These are phyloP conservation scores for Sclerotinia sclerotiorum DNA, from an alignment of 2,329 filamentous ascomycete genomes.

Conservation along the genomic window DNA sequence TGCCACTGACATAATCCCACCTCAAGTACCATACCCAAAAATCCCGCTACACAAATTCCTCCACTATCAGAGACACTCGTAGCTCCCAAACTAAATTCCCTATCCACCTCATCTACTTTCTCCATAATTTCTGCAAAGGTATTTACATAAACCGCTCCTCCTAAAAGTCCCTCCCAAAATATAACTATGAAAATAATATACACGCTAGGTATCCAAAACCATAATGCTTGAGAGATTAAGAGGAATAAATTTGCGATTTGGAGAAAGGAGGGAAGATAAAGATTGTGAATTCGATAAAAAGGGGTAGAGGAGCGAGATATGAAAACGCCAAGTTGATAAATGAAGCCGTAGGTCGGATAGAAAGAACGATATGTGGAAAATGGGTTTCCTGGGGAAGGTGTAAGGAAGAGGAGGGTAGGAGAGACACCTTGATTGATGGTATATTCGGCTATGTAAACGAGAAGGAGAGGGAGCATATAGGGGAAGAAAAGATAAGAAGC, in stretches of 20 bases:
- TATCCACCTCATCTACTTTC: constrained; percentile 69
- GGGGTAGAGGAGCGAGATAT: constrained; percentile 89
- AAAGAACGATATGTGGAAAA: constrained; percentile 82
- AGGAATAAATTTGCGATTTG: constrained; percentile 76
- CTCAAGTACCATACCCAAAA: constrained; percentile 81
- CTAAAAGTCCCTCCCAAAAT: constrained; percentile 92
- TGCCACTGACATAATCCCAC: constrained; percentile 81
- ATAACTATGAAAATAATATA: constrained; percentile 82
- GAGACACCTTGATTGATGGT: constrained; percentile 95
- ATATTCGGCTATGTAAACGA: constrained; percentile 96
- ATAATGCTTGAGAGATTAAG: constrained; percentile 73
- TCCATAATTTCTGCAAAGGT: constrained; percentile 95
- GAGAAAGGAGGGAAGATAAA: constrained; percentile 80
- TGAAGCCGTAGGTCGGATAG: constrained; percentile 90
- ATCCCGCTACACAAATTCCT: constrained; percentile 84
- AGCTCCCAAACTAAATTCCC: constrained; percentile 88
- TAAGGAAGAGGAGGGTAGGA: constrained; percentile 88
- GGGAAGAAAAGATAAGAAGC: constrained; percentile 69
- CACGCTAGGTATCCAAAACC: constrained; percentile 78
- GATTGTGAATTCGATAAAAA: constrained; percentile 74
- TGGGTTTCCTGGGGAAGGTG: constrained; percentile 72
- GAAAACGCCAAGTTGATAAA: constrained; percentile 95
- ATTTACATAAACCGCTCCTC: constrained; percentile 91
- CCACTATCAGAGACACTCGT: constrained; percentile 90
- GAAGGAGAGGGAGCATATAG: constrained; percentile 83